Percentiles rank a stretch among this genome's conserved stretches.
Conservation (phyloP, 257 asterid species). For the Osmanthus fragrans region DNA sequence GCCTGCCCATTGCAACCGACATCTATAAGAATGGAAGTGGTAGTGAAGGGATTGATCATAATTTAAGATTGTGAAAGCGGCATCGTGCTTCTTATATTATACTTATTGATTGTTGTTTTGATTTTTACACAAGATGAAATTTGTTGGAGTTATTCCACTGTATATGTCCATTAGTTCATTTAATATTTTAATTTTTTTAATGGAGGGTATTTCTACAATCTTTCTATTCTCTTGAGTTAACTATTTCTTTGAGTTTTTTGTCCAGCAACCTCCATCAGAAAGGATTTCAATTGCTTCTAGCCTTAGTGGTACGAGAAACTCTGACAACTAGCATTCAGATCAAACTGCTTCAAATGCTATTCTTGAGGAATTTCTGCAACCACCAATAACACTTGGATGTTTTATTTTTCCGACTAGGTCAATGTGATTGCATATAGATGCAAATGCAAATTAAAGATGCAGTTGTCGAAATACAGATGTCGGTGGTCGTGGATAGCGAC, state of each 20-base stretch:
- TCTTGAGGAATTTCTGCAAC: conserved; percentile 62
- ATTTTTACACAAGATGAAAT: neutral
- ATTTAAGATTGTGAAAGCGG: conserved; percentile 51
- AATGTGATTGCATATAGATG: too few relatives aligned
- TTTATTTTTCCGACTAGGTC: neutral
- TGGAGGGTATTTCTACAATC: neutral
- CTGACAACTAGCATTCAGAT: conserved; percentile 45
- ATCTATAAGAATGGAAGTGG: conserved; percentile 50
- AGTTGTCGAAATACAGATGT: too few relatives aligned
- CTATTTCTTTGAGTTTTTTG: conserved; percentile 21
- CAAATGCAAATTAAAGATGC: too few relatives aligned
- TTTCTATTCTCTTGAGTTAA: neutral
- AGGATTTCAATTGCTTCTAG: conserved; percentile 38
- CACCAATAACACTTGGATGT: conserved; percentile 50
- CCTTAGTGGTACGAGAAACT: conserved; percentile 44
- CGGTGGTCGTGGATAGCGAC: too few relatives aligned
- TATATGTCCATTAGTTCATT: neutral
- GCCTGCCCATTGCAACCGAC: too few relatives aligned
- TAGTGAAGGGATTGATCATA: conserved; percentile 70
- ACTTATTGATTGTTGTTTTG: neutral
- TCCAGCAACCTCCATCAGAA: conserved; percentile 59
- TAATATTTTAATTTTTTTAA: neutral
- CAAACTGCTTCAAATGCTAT: conserved; percentile 46
- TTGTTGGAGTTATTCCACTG: neutral
- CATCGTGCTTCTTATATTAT: neutral